Evolutionary conservation across 192 early-diverging fungal genomes (phyloP), one percentile per base, ranked within the genome.

Genomic region (Coemansia sp.): DNA sequence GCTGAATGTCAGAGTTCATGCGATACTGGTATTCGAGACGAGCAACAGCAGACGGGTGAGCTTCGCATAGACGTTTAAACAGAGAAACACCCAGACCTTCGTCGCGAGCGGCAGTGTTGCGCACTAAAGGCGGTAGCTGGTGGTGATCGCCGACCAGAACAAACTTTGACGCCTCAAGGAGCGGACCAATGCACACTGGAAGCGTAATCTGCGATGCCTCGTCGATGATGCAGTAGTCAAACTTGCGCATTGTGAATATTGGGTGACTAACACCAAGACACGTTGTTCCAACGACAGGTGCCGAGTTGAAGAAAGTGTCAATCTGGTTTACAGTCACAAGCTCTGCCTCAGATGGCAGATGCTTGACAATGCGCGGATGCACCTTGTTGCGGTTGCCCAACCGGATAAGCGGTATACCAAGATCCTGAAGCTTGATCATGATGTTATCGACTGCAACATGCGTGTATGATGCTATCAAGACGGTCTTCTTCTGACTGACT

Each of bases 211-310:
- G 96, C 14, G 94, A 93, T 9, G 94, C 93, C 57, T 98, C 96
- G 70, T 98, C 96, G 6, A 98, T 85, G 49, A 98, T 94, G 63
- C 93, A 96, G 67, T 92, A 95, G 69, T 98, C 96, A 69, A 98
- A 98, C 44, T 73, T 61, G 40, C 88, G 82, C 54, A 81, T 82
- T 4, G 81, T 63, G 59, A 96, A 93, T 7, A 95, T 53, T 9
- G 85, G 64, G 55, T 98, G 88, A 30, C 73, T 85, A 47, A 91
- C 86, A 10, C 93, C 93, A 23, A 95, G 67, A 55, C 94, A 94
- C 4, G 95, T 98, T 3, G 91, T 90, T 3, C 86, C 95, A 22
- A 98, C 89, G 0, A 98, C 79, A 45, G 51, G 80, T 74, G 37
- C 81, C 62, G 34, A 71, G 68, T 71, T 87, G 86, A 71, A 89